Base-by-base conservation (phyloP, 192 early-diverging fungal genomes). In the Funneliformis geosporum region DNA sequence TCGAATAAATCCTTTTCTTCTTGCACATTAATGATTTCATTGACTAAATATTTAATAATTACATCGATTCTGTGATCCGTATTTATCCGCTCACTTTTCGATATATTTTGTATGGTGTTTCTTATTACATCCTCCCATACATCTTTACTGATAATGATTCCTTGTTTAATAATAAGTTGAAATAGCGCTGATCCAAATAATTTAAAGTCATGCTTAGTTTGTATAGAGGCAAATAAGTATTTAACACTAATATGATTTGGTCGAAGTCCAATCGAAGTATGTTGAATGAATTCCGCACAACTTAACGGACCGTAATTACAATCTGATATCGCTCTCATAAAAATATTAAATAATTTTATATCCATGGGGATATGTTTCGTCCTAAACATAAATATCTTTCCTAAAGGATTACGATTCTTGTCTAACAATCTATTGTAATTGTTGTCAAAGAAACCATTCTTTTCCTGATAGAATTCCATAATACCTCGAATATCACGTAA, bases 161-260 rank as follows among this genome's bases (percentile, higher is more conserved):
- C n/a, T 60, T 27, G 25, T 43, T 23, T 21, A 40, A 62, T 28
- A 23, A 76, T 8, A 25, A 60, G 1, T 39, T 40, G 4, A 18
- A 25, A 76, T 43, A 42, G 43, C 39, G 5, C 9, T 11, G 25
- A 11, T 16, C 39, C 39, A 62, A 61, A 62, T 27, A 12, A 42
- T 76, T 76, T 60, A 27, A 76, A n/a, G 25, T 61, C 60, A 12
- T 16, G 11, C 10, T 28, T 38, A 23, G 59, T 42, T 11, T 27
- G n/a, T 64, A 76, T 62, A 76, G 33, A 38, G 7, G 74, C 61
- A 76, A 76, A 76, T 76, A 76, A 76, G 39, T 42, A 42, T 16
- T 76, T 47, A 7, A 62, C 33, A 14, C 59, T 76, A n/a, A n/a
- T 16, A 4, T 76, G 28, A 62, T 76, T 76, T 42, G 60, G 74